Evolutionary conservation across 2,329 filamentous ascomycete genomes (phyloP).

Genomic region (Elsinoe perseae): DNA sequence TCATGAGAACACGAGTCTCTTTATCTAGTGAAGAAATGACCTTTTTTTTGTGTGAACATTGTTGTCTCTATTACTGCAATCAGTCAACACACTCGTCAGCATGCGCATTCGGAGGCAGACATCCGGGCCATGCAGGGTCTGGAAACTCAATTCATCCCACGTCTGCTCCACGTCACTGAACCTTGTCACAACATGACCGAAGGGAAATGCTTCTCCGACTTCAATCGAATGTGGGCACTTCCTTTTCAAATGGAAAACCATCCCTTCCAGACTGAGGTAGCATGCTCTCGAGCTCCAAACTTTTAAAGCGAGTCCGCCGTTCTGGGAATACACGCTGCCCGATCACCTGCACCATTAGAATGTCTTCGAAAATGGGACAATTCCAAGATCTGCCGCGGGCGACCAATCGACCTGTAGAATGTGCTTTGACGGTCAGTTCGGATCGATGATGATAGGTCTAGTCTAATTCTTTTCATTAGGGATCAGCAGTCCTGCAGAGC

Average conservation of each 20-base stretch:
- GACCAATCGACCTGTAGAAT: slow-evolving; percentile 16
- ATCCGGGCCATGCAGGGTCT: neutral
- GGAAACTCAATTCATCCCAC: neutral
- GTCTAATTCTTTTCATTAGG: slow-evolving; percentile 17
- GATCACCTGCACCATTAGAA: neutral
- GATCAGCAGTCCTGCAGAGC: slow-evolving; percentile 51
- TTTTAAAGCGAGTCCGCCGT: too few species aligned
- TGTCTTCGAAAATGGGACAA: neutral
- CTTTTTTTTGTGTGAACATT: neutral
- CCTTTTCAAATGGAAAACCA: too few species aligned
- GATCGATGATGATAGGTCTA: neutral
- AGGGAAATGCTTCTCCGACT: too few species aligned
- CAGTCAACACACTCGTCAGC: too few species aligned
- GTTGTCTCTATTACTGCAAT: neutral
- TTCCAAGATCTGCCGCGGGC: slow-evolving; percentile 4
- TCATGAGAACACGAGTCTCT: slow-evolving; percentile 1
- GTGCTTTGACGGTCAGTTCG: slow-evolving; percentile 18
- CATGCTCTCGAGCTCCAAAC: too few species aligned
- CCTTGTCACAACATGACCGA: neutral
- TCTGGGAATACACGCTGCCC: too few species aligned
- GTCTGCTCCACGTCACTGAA: neutral
- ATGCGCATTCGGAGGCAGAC: neutral
- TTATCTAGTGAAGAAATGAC: neutral
- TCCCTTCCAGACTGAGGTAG: too few species aligned
- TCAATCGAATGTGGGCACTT: too few species aligned